Evolutionary conservation across 306 rosid genomes (phyloP), one percentile per base, ranked within the genome.

Genomic region (Mimosa pudica): DNA sequence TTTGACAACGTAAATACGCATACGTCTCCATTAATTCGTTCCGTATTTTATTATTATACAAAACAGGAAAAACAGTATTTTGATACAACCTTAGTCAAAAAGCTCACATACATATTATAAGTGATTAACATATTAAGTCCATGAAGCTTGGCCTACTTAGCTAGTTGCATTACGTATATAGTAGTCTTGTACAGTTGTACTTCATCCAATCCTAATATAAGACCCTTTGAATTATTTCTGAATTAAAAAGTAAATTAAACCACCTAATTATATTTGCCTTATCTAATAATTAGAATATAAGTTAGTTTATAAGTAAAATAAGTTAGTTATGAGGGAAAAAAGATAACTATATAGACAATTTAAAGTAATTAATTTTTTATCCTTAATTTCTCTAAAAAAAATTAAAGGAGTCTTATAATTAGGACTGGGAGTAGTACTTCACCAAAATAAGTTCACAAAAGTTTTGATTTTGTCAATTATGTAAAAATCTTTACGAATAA

Each of bases 41-140:
- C 11, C 52, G 4, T 48, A 48, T 58, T 58, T 24, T 20, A 20
- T 24, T 8, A 20, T 32, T 9, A 24, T 24, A 60, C 10, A 8
- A 24, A 24, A 61, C 64, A 20, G 41, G 10, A 49, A 8, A 14
- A 8, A 47, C 44, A 32, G 8, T 33, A 60, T 47, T 35, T 61
- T 62, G 30, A 61, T 61, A 30, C 8, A 41, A 17, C 68, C 68
- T 62, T 30, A 32, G 79, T 87, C 84, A 84, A 84, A 24, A 57
- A 33, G 74, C 20, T 11, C 54, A 67, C 54, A 57, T 5, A 67
- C 54, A 57, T 5, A 10, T 20, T 8, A 69, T 12, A 6, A 18
- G 3, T 18, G 32, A 76, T 45, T 63, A n/a, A 58, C 58, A 24
- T 10, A 57, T 57, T 55, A 57, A 57, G 63, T 57, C 63, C 32